Conservation (phyloP, 140 eudicot species). For the Oenanthe javanica region DNA sequence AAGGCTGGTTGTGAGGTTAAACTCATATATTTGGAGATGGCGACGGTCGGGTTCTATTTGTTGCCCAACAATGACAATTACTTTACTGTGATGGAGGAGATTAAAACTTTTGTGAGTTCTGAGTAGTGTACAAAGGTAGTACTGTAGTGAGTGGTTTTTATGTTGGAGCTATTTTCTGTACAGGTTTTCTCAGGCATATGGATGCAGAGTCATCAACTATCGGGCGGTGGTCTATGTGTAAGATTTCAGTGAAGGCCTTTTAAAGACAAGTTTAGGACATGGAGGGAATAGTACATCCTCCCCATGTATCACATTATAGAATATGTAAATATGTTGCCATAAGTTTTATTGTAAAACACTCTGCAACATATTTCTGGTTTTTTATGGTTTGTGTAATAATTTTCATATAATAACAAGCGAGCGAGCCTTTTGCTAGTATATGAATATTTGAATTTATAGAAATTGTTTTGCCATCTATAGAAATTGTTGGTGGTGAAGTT, state of each 20-base stretch:
- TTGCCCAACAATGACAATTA: constrained; percentile 71
- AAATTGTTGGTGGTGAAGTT: too few species aligned
- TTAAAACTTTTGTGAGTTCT: constrained; percentile 43
- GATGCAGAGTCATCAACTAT: constrained; percentile 1
- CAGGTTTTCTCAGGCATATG: background rate
- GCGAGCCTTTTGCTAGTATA: background rate
- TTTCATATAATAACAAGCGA: background rate
- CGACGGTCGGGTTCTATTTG: constrained; percentile 81
- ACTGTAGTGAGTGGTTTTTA: background rate
- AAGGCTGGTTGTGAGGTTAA: constrained; percentile 56
- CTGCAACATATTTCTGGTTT: background rate
- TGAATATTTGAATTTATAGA: too few species aligned
- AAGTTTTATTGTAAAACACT: background rate
- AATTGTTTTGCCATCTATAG: too few species aligned
- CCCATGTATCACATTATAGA: background rate
- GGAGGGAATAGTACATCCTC: background rate
- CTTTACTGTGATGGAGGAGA: constrained; percentile 66
- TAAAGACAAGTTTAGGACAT: background rate
- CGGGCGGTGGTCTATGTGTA: background rate
- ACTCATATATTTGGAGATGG: constrained; percentile 54
- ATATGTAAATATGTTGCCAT: background rate
- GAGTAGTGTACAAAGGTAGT: constrained; percentile 1
- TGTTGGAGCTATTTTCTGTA: background rate
- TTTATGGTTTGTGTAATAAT: background rate
- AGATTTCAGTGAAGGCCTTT: background rate